phyloP scores from a whole-genome alignment of 345 rosid species.

The Corymbia maculata region DNA sequence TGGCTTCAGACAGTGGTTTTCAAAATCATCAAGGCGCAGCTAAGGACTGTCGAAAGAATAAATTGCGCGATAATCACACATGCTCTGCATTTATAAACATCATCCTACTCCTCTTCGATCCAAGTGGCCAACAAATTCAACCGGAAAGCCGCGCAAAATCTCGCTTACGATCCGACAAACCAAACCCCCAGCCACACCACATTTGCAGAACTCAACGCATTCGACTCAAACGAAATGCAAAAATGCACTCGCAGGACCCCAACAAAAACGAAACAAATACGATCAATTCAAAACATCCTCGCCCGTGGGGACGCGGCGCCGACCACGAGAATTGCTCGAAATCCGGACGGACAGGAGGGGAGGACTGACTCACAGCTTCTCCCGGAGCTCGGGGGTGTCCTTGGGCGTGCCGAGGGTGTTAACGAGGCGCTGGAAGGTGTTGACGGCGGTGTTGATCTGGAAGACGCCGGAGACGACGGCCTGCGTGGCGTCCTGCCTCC shows the following conservation, averaged over 20 bases:
- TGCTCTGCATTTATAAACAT: too few species aligned
- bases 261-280: not conserved
- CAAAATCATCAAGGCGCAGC: not conserved
- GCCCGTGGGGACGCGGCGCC: not conserved
- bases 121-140: not conserved
- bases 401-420: constrained; percentile 96
- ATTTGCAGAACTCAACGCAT: not conserved
- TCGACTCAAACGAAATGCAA: not conserved
- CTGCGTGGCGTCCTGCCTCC: constrained; percentile 72
- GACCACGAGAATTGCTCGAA: not conserved
- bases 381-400: constrained; percentile 93
- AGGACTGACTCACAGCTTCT: constrained; percentile 72
- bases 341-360: not conserved
- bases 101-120: not conserved
- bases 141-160: not conserved
- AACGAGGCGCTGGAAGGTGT: constrained; percentile 88
- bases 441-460: constrained; percentile 95
- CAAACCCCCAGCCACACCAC: not conserved
- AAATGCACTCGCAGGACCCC: not conserved
- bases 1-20: not conserved
- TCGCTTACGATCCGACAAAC: not conserved
- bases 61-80: not conserved
- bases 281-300: not conserved
- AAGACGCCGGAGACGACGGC: constrained; percentile 94
- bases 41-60: not conserved